Evolutionary conservation across 306 rosid genomes (phyloP), one percentile per base, ranked within the genome.

Genomic region (Pachyrhizus erosus): DNA sequence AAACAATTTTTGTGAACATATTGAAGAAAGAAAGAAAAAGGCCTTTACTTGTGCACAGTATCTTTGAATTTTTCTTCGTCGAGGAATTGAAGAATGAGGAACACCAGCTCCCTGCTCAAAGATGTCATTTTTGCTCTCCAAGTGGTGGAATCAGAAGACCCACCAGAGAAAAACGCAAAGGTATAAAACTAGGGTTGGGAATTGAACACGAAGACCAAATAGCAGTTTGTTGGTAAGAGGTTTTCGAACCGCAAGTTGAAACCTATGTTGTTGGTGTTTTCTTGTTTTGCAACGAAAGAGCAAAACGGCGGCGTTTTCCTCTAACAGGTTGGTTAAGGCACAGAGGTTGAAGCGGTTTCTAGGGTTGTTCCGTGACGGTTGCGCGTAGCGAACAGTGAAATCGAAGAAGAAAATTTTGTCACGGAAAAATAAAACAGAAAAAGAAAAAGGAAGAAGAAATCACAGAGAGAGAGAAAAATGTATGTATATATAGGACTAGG

Each of bases 21-120:
- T 24, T 0, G 11, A 21, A 48, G 0, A 20, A 5, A 18, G 0
- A 29, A 13, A 73, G 26, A 2, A 0, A n/a, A 46, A 3, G 46
- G 29, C 2, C 43, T 84, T 89, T 71, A 94, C 98, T 43, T 92
- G 86, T 91, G 97, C 51, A 87, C 75, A 13, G 98, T 77, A 26
- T 88, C 96, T 73, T 77, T 84, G 60, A 84, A 89, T 55, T 89
- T 90, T 88, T 91, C 93, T 80, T 94, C 97, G 2, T 89, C 86
- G 17, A 94, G 94, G 87, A 87, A 94, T 85, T 94, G 98, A 79
- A 94, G 91, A 33, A 94, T 75, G 54, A 94, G 90, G 65, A 90
- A 82, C 83, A 89, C 90, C 87, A 94, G 24, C 81, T 94, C 94
- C 86, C 85, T 86, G 83, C 86, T 84, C 87, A 92, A 69, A 86